phyloP scores from a whole-genome alignment of 352 stramenopile genomes.

The Phytophthora idaei region DNA sequence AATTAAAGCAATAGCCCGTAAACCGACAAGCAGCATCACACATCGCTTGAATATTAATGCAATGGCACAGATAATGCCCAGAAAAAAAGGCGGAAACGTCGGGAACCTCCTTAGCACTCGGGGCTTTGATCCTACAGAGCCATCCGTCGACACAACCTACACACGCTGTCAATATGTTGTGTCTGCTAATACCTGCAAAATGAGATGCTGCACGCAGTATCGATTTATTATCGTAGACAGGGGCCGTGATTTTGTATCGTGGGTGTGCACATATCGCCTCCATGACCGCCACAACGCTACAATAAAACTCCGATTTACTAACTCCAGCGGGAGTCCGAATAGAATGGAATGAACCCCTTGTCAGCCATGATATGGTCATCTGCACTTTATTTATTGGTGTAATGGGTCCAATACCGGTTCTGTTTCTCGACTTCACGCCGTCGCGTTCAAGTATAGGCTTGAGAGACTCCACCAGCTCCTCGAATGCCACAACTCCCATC shows the following conservation, averaged over 20 bases:
- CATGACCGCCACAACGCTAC: constrained; percentile 1
- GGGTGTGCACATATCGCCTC: background rate
- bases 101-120: constrained; percentile 2
- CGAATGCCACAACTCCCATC: too few species aligned
- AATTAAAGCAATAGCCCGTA: constrained; percentile 6
- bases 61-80: constrained; percentile 5
- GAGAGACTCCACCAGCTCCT: too few species aligned
- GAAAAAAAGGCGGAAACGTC: constrained; percentile 7
- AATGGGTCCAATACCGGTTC: background rate
- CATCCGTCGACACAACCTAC: constrained; percentile 11
- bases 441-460: background rate
- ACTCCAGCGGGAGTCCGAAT: too few species aligned
- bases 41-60: constrained; percentile 10
- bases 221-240: background rate
- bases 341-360: too few species aligned
- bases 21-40: constrained; percentile 11
- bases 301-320: background rate
- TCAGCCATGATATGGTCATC: too few species aligned
- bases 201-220: background rate
- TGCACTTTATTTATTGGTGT: background rate
- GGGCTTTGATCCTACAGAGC: background rate
- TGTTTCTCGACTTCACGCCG: background rate
- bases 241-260: background rate
- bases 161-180: constrained; percentile 8
- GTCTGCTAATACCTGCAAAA: constrained; percentile 5